These are phyloP conservation scores for Fragilariopsis cylindrus DNA, from an alignment of 108 stramenopile genomes.

Conservation along the genomic window DNA sequence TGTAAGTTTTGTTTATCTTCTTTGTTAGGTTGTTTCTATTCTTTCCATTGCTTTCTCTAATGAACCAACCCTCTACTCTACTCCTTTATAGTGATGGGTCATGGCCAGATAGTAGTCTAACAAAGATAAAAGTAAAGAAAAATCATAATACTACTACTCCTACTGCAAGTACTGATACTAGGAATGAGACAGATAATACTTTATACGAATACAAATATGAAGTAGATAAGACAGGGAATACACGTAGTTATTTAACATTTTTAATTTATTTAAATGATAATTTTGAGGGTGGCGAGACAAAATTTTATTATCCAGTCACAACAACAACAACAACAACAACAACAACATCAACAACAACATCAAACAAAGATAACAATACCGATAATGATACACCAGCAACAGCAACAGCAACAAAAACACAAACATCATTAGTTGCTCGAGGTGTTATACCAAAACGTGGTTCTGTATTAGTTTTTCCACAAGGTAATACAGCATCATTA, in stretches of 20 bases:
- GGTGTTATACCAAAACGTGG: constrained; percentile 44
- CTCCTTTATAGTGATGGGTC: constrained; percentile 43
- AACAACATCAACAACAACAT: too few relatives aligned
- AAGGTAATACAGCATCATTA: constrained; percentile 50
- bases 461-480: constrained; percentile 58
- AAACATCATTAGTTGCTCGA: constrained; percentile 18
- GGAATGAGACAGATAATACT: background rate
- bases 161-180: too few relatives aligned
- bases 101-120: constrained; percentile 52
- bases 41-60: too few relatives aligned
- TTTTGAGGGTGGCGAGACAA: constrained; percentile 67
- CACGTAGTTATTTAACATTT: constrained; percentile 43
- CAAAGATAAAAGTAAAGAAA: background rate
- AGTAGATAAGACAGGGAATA: constrained; percentile 30
- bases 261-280: constrained; percentile 69
- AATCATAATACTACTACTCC: too few relatives aligned
- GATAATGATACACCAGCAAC: background rate
- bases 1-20: background rate
- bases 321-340: constrained; percentile 18
- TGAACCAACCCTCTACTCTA: too few relatives aligned
- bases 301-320: constrained; percentile 35
- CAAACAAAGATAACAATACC: background rate
- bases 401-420: constrained; percentile 1
- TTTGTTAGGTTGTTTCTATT: too few relatives aligned
- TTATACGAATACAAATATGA: constrained; percentile 11